Evolutionary conservation across 2,329 filamentous ascomycete genomes (phyloP), one percentile per base, ranked within the genome.

Genomic region (Rhynchosporium graminicola): DNA sequence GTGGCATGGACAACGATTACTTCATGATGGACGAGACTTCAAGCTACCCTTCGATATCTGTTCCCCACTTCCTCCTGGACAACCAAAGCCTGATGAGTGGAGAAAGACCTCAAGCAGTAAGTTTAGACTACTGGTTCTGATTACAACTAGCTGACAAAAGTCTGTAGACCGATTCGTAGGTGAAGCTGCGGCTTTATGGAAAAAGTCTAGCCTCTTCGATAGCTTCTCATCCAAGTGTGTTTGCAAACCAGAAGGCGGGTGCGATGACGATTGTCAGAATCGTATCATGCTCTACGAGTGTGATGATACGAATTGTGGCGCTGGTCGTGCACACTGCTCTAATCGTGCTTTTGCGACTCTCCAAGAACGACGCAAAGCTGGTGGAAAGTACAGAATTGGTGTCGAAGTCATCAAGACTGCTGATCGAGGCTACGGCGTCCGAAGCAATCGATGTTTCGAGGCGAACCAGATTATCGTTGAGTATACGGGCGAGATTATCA

Each of bases 201-300:
- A 90, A 75, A 92, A 91, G 72, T 86, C 83, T 47, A 89, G 89
- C 43, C 85, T 88, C 63, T 84, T 88, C 69, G 87, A 92, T 70
- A 84, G 91, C 65, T 91, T 89, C 63, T 85, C 86, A 62, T 90
- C 88, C 63, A 88, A 86, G 73, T 96, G 92, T 73, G 87, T 92
- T 62, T 96, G 92, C 77, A 86, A 80, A 47, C 80, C 84, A 6
- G 90, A 93, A 59, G 86, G 88, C 59, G 92, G 92, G 42, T 98
- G 95, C 72, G 90, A 87, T 66, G 92, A 97, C 66, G 84, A 90
- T 70, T 99, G 95, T 77, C 90, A 97, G 73, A 99, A 99, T 75
- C 84, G 92, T 65, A 92, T 92, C 75, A 98, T 98, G 92, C 87
- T 96, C 61, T 98, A 97, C 75, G 95, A 99, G 78, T 99, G 95